Evolutionary conservation across 345 rosid species (phyloP), one percentile per base, ranked within the genome.

Genomic region (Moricandia arvensis): DNA sequence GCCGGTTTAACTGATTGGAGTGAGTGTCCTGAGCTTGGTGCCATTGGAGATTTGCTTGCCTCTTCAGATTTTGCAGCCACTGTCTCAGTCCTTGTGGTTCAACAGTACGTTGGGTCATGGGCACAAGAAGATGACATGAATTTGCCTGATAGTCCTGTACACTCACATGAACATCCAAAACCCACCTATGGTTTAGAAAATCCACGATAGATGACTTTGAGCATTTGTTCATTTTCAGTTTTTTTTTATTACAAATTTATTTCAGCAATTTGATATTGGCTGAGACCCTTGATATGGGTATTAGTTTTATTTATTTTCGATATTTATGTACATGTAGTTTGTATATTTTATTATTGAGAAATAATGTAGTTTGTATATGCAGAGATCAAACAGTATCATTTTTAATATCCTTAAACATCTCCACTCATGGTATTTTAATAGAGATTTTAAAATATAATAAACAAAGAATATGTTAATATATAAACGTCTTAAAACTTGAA

Each of bases 1-100:
- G 93, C 94, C 0, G 98, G 99, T 38, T 87, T 95, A 59, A 90
- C 96, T 0, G 99, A 95, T 81, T 92, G 98, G 99, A 95, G 99
- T n/a, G 99, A 95, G 63, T 95, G 99, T 74, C 98, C 97, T 0
- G 99, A 95, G 83, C 96, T 93, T 2, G 99, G 98, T 1, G 93
- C 97, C 8, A 93, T 93, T 17, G 98, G 99, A 5, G 99, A 95
- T 77, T 72, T 95, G 80, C 82, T 95, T 18, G 99, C 98, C 0
- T 95, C 99, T 3, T 90, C 99, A 1, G 99, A 95, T 75, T 92
- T 89, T 59, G 90, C 96, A 33, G 86, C 88, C 5, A 86, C 89
- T 1, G 89, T 88, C 7, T 93, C 98, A 0, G 99, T 95, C 59
- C 80, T 95, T 16, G 98, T 95, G 27, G 82, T 95, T 68, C 97